A percentile compares a stretch with the other conserved stretches of the same genome.
These are phyloP conservation scores for Elsinoe arachidis DNA, from an alignment of 2,329 filamentous ascomycete species.

Conservation along the genomic window DNA sequence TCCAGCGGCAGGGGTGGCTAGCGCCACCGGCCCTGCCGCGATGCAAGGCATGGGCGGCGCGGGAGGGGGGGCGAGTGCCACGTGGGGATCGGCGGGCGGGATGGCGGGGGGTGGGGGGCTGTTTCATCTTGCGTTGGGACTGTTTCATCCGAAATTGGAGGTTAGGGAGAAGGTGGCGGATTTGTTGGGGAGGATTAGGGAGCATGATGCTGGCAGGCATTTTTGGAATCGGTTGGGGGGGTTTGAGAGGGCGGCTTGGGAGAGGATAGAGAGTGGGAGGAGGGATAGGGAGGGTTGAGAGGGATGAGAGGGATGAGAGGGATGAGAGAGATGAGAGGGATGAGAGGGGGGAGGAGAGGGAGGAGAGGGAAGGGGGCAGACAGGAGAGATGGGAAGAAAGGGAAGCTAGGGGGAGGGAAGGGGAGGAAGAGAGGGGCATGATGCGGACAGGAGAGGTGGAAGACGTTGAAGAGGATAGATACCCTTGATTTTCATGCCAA, in stretches of 20 bases:
- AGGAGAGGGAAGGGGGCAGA: no score
- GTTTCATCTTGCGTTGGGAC: conserved; percentile 81
- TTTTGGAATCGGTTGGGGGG: conserved; percentile 83
- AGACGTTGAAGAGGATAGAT: no score
- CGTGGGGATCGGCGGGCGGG: conserved; percentile 45
- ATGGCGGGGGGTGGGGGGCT: conserved; percentile 80
- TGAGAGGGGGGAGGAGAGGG: neutral
- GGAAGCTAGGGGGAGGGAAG: no score
- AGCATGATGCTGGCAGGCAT: conserved; percentile 84
- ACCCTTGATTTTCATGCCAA: no score
- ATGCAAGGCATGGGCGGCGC: conserved; percentile 16
- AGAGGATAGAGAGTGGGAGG: conserved; percentile 62
- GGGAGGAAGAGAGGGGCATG: no score
- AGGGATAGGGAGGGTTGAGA: conserved; percentile 23
- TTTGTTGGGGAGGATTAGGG: conserved; percentile 70
- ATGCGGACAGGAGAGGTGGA: no score
- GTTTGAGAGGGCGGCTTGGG: conserved; percentile 81
- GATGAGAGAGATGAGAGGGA: neutral
- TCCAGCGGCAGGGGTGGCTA: conserved; percentile 18
- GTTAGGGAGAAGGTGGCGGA: conserved; percentile 71
- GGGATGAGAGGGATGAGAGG: neutral
- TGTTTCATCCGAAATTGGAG: conserved; percentile 80
- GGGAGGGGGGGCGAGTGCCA: conserved; percentile 14
- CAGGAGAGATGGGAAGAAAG: no score
- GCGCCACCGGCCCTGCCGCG: conserved; percentile 10